Evolutionary conservation across 139 green algal species (phyloP).

Genomic region (Choricystis sp.): DNA sequence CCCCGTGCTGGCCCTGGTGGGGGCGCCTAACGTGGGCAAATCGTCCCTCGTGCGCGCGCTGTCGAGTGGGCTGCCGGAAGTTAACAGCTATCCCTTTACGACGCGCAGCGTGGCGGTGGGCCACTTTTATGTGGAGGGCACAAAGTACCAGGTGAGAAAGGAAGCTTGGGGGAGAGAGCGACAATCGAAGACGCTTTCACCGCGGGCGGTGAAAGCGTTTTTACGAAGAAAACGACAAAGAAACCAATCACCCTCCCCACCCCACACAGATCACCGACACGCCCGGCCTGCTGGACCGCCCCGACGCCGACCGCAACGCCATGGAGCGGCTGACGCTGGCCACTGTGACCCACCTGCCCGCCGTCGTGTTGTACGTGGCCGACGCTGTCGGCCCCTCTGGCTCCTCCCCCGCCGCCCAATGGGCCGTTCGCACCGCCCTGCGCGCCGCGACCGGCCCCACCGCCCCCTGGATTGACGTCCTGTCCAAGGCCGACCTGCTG

Average conservation of each 20-base stretch:
- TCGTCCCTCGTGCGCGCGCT: conserved; percentile 73
- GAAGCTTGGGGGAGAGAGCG: background rate
- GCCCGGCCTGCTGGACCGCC: conserved; percentile 67
- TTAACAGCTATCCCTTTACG: conserved; percentile 98
- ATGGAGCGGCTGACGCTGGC: conserved; percentile 93
- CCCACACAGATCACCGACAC: conserved; percentile 76
- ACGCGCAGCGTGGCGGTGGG: conserved; percentile 92
- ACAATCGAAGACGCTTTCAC: background rate
- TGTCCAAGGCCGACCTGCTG: conserved; percentile 85
- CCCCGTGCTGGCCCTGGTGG: conserved; percentile 67
- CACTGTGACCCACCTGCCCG: conserved; percentile 69
- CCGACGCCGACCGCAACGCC: conserved; percentile 71
- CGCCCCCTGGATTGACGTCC: conserved; percentile 72
- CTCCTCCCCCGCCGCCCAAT: conserved; percentile 57
- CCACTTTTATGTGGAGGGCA: conserved; percentile 79
- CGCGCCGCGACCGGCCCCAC: background rate
- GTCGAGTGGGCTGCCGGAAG: conserved; percentile 60
- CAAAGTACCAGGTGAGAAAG: conserved; percentile 55
- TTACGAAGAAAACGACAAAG: too few species aligned
- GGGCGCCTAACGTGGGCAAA: conserved; percentile 92
- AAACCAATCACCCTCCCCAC: background rate
- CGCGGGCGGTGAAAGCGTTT: background rate
- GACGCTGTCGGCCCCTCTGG: conserved; percentile 88
- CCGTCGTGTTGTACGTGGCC: conserved; percentile 67
- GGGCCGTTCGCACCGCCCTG: conserved; percentile 21